These are phyloP conservation scores for Hamamelis virginiana DNA, from an alignment of 164 flowering plant species.

Conservation along the genomic window DNA sequence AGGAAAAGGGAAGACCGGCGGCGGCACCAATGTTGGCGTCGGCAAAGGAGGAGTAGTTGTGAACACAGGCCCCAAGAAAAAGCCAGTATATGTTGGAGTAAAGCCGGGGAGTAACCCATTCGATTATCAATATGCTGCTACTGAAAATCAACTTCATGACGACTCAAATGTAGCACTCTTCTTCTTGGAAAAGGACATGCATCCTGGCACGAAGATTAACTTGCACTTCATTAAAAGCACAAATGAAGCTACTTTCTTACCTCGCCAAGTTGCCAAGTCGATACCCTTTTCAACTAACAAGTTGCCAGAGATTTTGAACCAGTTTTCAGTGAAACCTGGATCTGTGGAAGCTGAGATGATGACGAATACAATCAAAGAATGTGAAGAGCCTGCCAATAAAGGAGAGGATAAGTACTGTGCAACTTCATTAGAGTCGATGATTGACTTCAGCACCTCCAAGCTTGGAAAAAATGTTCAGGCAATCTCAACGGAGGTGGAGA, in stretches of 20 bases:
- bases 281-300: constrained; percentile 39
- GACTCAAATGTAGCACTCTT: constrained; percentile 38
- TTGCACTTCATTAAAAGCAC: constrained; percentile 28
- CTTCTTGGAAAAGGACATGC: constrained; percentile 46
- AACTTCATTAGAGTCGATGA: constrained; percentile 48
- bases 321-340: constrained; percentile 30
- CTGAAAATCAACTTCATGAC: constrained; percentile 35
- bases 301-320: constrained; percentile 27
- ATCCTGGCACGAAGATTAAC: constrained; percentile 28
- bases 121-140: constrained; percentile 34
- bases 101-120: constrained; percentile 26
- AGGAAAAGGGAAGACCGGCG: constrained; percentile 12
- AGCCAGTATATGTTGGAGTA: constrained; percentile 38
- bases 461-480: constrained; percentile 35
- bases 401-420: constrained; percentile 54
- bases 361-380: constrained; percentile 37
- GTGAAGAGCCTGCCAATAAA: constrained; percentile 29
- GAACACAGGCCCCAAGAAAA: constrained; percentile 38
- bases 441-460: constrained; percentile 43
- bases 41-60: constrained; percentile 48
- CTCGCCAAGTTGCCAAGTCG: constrained; percentile 31
- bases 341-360: constrained; percentile 39
- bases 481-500: constrained; percentile 40
- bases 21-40: constrained; percentile 32
- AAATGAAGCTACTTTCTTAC: constrained; percentile 31